Base-by-base conservation (phyloP, 345 rosid species). In the Cardamine chenopodiifolia region DNA sequence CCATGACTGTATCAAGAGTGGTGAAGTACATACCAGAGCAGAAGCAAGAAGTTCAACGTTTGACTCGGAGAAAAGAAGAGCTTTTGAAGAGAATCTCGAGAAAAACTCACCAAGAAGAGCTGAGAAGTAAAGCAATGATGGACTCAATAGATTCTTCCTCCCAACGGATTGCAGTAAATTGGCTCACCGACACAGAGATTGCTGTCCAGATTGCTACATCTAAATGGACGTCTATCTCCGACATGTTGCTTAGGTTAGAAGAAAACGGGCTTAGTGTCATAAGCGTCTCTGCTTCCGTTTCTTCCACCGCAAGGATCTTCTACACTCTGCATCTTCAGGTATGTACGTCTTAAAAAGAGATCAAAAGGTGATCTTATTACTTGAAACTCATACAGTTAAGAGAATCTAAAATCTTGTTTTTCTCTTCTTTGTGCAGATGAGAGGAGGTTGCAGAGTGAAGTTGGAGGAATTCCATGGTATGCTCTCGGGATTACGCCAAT, bases 241-340 rank as follows among this genome's bases (percentile, higher is more conserved):
- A 79, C 52, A 76, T 85, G 35, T 52, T 91, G 85, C 64, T 61
- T 49, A 66, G 57, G 35, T 63, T 91, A 45, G 85, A 87, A 69
- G 78, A 77, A 47, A 79, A 80, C 17, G 92, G 88, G 0, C 66
- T 86, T 55, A 20, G 50, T 52, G 77, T 85, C 6, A 26, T 84
- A 8, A 86, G 82, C 31, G 75, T 85, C 62, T 89, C 91, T 65
- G 88, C 88, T 35, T 86, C 88, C 8, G 78, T 85, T 59, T 85
- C 89, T 54, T 83, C 62, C 31, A 83, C 73, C 11, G 86, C 79
- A 66, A 82, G 75, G 67, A 68, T 82, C 58, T 85, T 90, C 79
- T 80, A 80, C 66, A 86, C 71, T 62, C 70, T 89, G 8, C 92
- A 84, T 60, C 68, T 90, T 55, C 80, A 87, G 91, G 96, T 89